Percentiles rank a stretch among this genome's conserved stretches.
Conservation (phyloP, 192 early-diverging fungal species). For the Coemansia pectinata region DNA sequence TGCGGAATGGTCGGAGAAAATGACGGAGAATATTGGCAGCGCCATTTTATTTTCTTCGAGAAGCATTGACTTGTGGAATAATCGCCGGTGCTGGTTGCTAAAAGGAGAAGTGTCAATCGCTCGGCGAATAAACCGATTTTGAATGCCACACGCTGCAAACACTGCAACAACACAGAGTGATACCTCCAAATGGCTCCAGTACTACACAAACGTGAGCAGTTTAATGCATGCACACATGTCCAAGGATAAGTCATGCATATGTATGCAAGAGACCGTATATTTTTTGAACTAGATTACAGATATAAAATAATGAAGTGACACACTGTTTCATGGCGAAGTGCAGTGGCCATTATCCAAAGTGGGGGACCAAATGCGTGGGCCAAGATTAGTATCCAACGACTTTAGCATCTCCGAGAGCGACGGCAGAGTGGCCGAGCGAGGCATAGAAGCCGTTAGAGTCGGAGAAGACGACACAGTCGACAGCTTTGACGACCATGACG, state of each 20-base stretch:
- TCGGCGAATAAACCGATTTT: not conserved
- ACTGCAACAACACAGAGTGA: not conserved
- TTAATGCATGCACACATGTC: not conserved
- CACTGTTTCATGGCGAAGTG: not conserved
- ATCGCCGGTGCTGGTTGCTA: not conserved
- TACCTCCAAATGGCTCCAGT: not conserved
- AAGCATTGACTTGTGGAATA: not conserved
- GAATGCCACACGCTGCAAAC: not conserved
- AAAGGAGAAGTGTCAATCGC: not conserved
- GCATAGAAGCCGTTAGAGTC: slow-evolving; percentile 8
- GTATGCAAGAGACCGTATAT: not conserved
- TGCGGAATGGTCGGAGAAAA: not conserved
- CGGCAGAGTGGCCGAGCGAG: slow-evolving; percentile 23
- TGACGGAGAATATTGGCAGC: slow-evolving; percentile 10
- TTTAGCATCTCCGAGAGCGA: slow-evolving; percentile 39
- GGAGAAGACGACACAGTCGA: slow-evolving; percentile 21
- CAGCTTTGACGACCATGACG: slow-evolving; percentile 25
- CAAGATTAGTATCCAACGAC: slow-evolving; percentile 7
- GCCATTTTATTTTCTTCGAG: not conserved
- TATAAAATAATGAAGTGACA: not conserved
- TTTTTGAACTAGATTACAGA: slow-evolving; percentile 1
- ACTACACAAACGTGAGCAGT: not conserved
- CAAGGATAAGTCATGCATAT: not conserved
- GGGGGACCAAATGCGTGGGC: not conserved
- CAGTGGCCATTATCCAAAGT: not conserved